Percentiles rank a stretch among this genome's conserved stretches.
phyloP scores from a whole-genome alignment of 306 rosid genomes.

The Castanopsis chinensis region DNA sequence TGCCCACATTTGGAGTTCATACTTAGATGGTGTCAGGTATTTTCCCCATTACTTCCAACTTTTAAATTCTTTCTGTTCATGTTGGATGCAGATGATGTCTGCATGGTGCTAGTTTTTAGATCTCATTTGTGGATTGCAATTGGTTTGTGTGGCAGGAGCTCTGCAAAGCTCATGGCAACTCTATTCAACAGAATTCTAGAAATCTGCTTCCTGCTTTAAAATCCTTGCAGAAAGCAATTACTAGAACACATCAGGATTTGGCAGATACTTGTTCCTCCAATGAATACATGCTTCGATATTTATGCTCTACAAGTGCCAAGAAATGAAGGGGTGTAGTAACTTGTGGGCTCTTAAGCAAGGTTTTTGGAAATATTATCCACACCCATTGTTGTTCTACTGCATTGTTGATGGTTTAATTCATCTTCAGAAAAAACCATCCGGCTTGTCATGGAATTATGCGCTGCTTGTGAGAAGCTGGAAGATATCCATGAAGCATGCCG shows the following conservation, averaged over 20 bases:
- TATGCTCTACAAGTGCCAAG: conserved; percentile 51
- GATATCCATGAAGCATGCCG: background rate
- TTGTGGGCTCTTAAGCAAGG: background rate
- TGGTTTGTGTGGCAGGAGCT: conserved; percentile 62
- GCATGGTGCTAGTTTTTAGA: background rate
- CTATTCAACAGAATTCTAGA: conserved; percentile 68
- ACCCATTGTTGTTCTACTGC: background rate
- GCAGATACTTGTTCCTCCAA: conserved; percentile 90
- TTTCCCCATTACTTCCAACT: background rate
- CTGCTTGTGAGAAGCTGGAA: background rate
- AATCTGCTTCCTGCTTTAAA: conserved; percentile 77
- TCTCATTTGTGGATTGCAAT: conserved; percentile 14
- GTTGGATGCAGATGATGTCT: background rate
- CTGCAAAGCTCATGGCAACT: conserved; percentile 73
- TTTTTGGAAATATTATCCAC: background rate
- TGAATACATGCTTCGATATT: conserved; percentile 72
- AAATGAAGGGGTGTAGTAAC: conserved; percentile 30
- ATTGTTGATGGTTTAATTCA: too few relatives aligned
- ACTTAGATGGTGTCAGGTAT: conserved; percentile 86
- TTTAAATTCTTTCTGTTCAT: background rate
- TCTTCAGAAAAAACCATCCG: background rate
- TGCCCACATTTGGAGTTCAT: conserved; percentile 90
- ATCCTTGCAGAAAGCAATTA: conserved; percentile 78
- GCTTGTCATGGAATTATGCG: background rate
- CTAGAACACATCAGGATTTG: conserved; percentile 76